Conservation (phyloP, 345 rosid genomes). For the Euphorbia tirucalli region DNA sequence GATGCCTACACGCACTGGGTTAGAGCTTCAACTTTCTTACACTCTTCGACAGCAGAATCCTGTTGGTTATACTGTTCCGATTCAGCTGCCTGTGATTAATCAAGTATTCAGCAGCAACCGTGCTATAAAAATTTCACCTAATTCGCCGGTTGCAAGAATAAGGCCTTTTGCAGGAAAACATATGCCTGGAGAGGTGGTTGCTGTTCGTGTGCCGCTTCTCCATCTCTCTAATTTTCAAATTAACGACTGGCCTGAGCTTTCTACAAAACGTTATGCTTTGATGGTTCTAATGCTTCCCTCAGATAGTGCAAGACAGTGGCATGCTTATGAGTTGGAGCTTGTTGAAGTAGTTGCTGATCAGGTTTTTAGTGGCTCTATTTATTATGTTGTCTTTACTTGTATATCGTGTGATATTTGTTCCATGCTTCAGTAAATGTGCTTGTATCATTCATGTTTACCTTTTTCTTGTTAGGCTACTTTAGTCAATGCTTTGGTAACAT, state of each 20-base stretch:
- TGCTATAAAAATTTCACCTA: constrained; percentile 83
- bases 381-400: neutral
- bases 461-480: neutral
- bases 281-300: constrained; percentile 99
- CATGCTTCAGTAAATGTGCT: neutral
- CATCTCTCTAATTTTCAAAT: constrained; percentile 96
- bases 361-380: constrained; percentile 35
- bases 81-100: constrained; percentile 88
- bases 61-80: constrained; percentile 87
- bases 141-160: constrained; percentile 79
- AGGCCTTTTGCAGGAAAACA: constrained; percentile 79
- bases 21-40: constrained; percentile 91
- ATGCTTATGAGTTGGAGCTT: constrained; percentile 90
- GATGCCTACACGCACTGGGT: constrained; percentile 98
- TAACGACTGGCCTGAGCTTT: constrained; percentile 98
- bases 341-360: constrained; percentile 99
- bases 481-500: neutral
- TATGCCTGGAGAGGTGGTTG: constrained; percentile 90
- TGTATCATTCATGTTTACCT: neutral
- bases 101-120: constrained; percentile 73
- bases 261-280: constrained; percentile 87
- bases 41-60: constrained; percentile 95
- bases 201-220: constrained; percentile 92
- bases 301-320: constrained; percentile 99
- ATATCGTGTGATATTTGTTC: neutral